Conservation (phyloP, 2,329 filamentous ascomycete genomes). For the Neoscytalidium dimidiatum region DNA sequence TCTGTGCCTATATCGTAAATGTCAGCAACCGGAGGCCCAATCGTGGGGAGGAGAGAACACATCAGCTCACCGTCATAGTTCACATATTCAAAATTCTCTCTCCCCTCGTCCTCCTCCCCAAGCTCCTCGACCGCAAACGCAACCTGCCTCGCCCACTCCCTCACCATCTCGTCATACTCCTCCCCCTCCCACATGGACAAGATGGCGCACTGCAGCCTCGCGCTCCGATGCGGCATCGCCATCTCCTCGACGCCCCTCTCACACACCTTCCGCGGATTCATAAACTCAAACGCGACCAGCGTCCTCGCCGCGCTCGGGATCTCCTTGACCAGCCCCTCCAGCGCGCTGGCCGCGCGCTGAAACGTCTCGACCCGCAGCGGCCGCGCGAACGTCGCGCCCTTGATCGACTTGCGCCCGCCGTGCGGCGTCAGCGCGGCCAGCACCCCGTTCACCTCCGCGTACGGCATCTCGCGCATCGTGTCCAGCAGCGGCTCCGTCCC, state of each 20-base stretch:
- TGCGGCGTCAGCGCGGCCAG: slow-evolving; percentile 32
- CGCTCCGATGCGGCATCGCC: slow-evolving; percentile 15
- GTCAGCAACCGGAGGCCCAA: no score
- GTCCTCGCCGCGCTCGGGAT: slow-evolving; percentile 29
- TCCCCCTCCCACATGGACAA: not conserved
- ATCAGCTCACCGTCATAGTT: slow-evolving; percentile 32
- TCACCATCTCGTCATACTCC: slow-evolving; percentile 8
- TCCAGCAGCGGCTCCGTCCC: slow-evolving; percentile 29
- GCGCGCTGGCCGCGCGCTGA: slow-evolving; percentile 29
- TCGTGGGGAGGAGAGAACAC: not conserved
- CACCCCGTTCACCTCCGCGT: slow-evolving; percentile 34
- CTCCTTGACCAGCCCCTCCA: slow-evolving; percentile 29
- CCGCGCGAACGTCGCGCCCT: slow-evolving; percentile 37
- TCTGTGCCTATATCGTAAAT: slow-evolving; percentile 26
- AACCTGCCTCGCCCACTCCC: not conserved
- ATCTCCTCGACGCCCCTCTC: not conserved
- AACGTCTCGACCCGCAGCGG: slow-evolving; percentile 33
- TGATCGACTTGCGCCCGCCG: slow-evolving; percentile 42
- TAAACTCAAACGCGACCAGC: slow-evolving; percentile 18
- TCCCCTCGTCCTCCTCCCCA: slow-evolving; percentile 24
- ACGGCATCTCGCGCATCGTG: slow-evolving; percentile 32
- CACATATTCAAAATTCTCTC: slow-evolving; percentile 33
- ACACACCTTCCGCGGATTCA: slow-evolving; percentile 9
- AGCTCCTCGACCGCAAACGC: slow-evolving; percentile 13
- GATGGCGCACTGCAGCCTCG: slow-evolving; percentile 18